A percentile compares a stretch with the other conserved stretches of the same genome.
Conservation (phyloP, 1,284 basidiomycete genomes). For the Ustilago lituana region DNA sequence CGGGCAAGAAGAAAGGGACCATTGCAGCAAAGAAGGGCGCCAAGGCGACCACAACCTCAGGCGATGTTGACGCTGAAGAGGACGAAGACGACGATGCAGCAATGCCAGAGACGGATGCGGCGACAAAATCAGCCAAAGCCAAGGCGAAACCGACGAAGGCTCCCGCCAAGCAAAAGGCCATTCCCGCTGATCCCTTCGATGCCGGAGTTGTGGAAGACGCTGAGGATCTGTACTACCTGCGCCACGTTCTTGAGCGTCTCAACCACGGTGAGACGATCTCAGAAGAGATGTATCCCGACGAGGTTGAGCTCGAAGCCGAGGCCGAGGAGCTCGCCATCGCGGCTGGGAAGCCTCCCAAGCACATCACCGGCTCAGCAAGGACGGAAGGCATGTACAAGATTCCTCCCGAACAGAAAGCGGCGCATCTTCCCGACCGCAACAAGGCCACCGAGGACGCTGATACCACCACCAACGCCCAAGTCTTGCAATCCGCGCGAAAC, state of each 20-base stretch:
- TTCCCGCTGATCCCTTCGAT: constrained; percentile 71
- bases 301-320: constrained; percentile 38
- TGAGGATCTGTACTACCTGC: constrained; percentile 88
- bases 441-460: constrained; percentile 69
- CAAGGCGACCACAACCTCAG: constrained; percentile 3
- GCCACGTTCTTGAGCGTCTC: constrained; percentile 73
- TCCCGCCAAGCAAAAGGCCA: constrained; percentile 19
- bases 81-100: constrained; percentile 23
- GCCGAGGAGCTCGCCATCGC: constrained; percentile 60
- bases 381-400: constrained; percentile 96
- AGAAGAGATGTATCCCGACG: constrained; percentile 24
- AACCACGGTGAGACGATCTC: constrained; percentile 47
- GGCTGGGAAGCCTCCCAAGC: constrained; percentile 63
- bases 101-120: constrained; percentile 8
- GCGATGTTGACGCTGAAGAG: constrained; percentile 8
- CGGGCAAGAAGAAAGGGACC: constrained; percentile 12
- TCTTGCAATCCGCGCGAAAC: constrained; percentile 82
- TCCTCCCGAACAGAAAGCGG: constrained; percentile 87
- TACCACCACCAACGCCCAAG: constrained; percentile 61
- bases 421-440: constrained; percentile 77
- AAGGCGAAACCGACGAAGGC: constrained; percentile 21
- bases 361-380: constrained; percentile 82
- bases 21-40: constrained; percentile 20
- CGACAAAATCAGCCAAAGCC: constrained; percentile 10
- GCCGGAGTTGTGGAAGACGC: constrained; percentile 80